Conservation (phyloP, 2,329 filamentous ascomycete genomes). For the Alternaria burnsii region DNA sequence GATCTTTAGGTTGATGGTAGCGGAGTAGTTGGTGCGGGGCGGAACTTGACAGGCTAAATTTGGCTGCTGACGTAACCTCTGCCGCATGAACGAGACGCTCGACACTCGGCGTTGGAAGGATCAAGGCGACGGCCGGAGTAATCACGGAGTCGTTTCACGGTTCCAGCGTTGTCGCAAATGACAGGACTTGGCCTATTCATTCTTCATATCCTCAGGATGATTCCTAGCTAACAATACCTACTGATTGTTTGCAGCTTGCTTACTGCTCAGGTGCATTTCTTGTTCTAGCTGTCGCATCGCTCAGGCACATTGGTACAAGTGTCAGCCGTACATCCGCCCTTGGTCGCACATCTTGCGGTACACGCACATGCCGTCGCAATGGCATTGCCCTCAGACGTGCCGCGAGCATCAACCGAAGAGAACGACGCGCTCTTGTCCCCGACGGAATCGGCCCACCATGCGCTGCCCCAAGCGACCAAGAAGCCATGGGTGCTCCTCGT, state of each 20-base stretch:
- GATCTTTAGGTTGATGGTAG: background rate
- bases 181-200: background rate
- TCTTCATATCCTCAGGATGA: background rate
- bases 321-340: background rate
- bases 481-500: constrained; percentile 46
- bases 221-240: background rate
- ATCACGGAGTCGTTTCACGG: constrained; percentile 1
- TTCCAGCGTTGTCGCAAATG: background rate
- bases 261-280: background rate
- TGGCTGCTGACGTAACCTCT: constrained; percentile 10
- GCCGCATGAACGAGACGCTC: background rate
- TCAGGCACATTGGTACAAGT: background rate
- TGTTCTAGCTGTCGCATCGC: background rate
- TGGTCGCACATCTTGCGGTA: background rate
- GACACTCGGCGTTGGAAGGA: background rate
- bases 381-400: constrained; percentile 9
- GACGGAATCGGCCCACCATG: constrained; percentile 5
- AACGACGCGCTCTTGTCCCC: constrained; percentile 30
- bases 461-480: constrained; percentile 17
- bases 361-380: constrained; percentile 11
- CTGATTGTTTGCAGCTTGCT: background rate
- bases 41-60: background rate
- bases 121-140: background rate
- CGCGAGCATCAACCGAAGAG: constrained; percentile 29
- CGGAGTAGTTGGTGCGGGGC: background rate